Evolutionary conservation across 1,284 basidiomycete genomes (phyloP), one percentile per base, ranked within the genome.

Genomic region (Trichosporon ovoides): DNA sequence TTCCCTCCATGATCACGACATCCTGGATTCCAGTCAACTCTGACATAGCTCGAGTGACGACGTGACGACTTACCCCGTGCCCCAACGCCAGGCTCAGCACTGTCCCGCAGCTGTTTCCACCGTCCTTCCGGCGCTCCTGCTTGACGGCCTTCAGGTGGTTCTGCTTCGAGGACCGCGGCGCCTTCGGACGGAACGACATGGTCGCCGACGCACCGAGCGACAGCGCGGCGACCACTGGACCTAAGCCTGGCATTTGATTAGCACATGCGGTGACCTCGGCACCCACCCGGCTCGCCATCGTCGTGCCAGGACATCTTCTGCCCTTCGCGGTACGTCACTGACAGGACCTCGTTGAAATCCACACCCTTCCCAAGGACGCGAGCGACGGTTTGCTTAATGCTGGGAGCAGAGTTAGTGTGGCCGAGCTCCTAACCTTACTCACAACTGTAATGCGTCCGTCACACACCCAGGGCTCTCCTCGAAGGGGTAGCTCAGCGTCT

Each of bases 281-380:
- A 62, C 68, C 52, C 52, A 74, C 72, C 72, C 18, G 51, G 24
- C 59, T 75, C 73, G 36, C 73, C 72, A 52, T 76, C 74, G 60
- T 76, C 74, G 58, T 76, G 74, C 71, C 71, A 76, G 52, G 58
- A 68, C 74, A 76, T 76, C 65, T 73, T 74, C 55, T 76, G 74
- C 2, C 70, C 73, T 55, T 76, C 73, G 13, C 72, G 62, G 51
- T 76, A 76, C 59, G 74, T 61, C 24, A 76, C 70, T 46, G 66
- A 69, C 10, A 76, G 65, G 22, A 73, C 60, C 60, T 76, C 74
- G 62, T 76, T 74, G 62, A 74, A 76, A 12, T 33, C 56, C 5
- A 70, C 58, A 4, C 53, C 35, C 24, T 58, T 53, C 7, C 58
- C 65, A 5, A 67, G 55, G 1, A 68, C 67, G 9, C 43, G n/a